These are phyloP conservation scores for Planoprotostelium fungivorum DNA, from an alignment of 78 protist genomes.

Conservation along the genomic window DNA sequence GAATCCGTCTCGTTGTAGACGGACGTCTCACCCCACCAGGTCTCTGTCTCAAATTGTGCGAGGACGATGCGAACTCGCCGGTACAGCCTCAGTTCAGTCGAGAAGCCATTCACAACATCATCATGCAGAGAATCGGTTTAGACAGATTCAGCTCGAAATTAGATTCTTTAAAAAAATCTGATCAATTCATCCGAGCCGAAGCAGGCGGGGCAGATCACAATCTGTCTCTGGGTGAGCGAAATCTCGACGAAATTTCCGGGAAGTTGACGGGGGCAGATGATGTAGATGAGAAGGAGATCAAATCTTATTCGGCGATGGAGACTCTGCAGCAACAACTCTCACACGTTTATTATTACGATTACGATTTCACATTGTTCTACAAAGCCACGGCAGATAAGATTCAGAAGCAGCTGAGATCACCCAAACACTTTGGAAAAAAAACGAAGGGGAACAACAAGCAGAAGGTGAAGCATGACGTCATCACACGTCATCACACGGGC, in stretches of 20 bases:
- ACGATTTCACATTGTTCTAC: slow-evolving; percentile 46
- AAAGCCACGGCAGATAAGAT: slow-evolving; percentile 45
- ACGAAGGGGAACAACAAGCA: not conserved
- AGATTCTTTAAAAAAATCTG: slow-evolving; percentile 38
- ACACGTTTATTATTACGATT: slow-evolving; percentile 16
- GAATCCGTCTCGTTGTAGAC: too few relatives aligned
- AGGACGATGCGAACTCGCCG: slow-evolving; percentile 22
- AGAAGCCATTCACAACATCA: slow-evolving; percentile 13
- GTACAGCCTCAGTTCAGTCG: slow-evolving; percentile 15
- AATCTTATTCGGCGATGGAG: not conserved
- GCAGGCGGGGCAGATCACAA: slow-evolving; percentile 23
- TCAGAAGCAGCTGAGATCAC: not conserved
- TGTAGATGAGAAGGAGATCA: not conserved
- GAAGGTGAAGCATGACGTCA: not conserved
- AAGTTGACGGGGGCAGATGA: too few relatives aligned
- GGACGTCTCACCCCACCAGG: too few relatives aligned
- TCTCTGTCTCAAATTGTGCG: slow-evolving; percentile 8
- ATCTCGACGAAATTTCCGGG: slow-evolving; percentile 6
- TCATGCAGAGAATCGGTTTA: slow-evolving; percentile 35
- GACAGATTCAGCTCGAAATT: slow-evolving; percentile 26
- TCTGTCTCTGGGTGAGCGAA: not conserved
- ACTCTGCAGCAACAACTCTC: not conserved
- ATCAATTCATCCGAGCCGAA: slow-evolving; percentile 31
- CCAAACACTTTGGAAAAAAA: not conserved
- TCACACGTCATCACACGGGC: not conserved